phyloP scores from a whole-genome alignment of 768 basidiomycete genomes.

The Termitomyces titanicus region DNA sequence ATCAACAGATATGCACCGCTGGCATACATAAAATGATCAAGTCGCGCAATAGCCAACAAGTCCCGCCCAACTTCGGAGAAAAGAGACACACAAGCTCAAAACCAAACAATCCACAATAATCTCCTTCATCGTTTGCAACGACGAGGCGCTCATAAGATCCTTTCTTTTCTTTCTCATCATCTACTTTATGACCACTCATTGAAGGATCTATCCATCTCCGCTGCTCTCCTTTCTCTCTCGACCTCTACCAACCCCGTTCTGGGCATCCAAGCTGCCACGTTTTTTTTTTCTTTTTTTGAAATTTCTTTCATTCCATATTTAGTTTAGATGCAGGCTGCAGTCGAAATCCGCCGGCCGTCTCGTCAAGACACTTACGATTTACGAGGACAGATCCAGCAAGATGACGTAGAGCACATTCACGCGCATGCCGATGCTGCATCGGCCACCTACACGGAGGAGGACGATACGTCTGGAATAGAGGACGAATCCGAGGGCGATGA shows the following conservation, averaged over 20 bases:
- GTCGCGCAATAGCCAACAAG: too few species aligned
- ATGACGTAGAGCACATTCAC: constrained; percentile 37
- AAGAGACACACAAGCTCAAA: not conserved
- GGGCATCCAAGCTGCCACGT: not conserved
- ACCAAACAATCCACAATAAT: not conserved
- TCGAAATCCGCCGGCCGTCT: constrained; percentile 27
- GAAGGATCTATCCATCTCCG: not conserved
- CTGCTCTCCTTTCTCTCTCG: not conserved
- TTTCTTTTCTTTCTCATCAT: not conserved
- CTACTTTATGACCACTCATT: constrained; percentile 1
- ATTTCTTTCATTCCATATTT: too few species aligned
- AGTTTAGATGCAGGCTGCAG: constrained; percentile 12
- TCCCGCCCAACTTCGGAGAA: not conserved
- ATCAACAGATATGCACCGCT: too few species aligned
- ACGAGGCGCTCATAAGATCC: not conserved
- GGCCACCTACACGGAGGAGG: constrained; percentile 49
- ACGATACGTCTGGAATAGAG: constrained; percentile 83
- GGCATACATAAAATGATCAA: too few species aligned
- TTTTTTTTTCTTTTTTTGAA: too few species aligned
- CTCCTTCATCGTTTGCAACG: not conserved
- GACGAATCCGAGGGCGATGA: constrained; percentile 80
- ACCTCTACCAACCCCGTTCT: not conserved
- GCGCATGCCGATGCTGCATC: constrained; percentile 43
- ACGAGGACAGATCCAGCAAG: constrained; percentile 56
- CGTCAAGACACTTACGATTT: constrained; percentile 70